These are phyloP conservation scores for Curvularia sp. DNA, from an alignment of 2,329 filamentous ascomycete species.

Conservation along the genomic window DNA sequence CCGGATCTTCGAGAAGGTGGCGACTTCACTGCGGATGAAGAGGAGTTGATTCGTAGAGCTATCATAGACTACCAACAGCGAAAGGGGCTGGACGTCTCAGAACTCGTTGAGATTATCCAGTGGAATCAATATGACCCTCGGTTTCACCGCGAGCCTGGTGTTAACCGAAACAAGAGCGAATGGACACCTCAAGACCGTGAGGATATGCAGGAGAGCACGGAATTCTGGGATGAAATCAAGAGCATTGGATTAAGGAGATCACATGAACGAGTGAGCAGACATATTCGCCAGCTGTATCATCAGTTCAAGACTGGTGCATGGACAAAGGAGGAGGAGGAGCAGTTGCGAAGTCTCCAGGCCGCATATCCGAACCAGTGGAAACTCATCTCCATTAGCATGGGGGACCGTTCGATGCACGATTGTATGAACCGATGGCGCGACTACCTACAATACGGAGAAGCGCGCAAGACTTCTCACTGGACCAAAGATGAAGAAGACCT, in stretches of 20 bases:
- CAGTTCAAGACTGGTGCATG: constrained; percentile 69
- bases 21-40: constrained; percentile 30
- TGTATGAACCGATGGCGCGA: constrained; percentile 75
- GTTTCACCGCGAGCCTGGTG: neutral
- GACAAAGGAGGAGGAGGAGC: constrained; percentile 65
- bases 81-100: constrained; percentile 19
- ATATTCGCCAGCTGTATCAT: constrained; percentile 69
- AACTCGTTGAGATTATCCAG: constrained; percentile 35
- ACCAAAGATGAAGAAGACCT: constrained; percentile 64
- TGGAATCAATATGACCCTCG: constrained; percentile 12
- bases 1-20: constrained; percentile 25
- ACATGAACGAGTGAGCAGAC: constrained; percentile 46
- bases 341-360: constrained; percentile 58
- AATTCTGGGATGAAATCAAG: constrained; percentile 45
- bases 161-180: neutral
- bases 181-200: constrained; percentile 7
- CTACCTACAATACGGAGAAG: constrained; percentile 66
- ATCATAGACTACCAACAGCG: constrained; percentile 31
- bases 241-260: constrained; percentile 44
- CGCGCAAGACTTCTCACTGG: constrained; percentile 65
- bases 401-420: constrained; percentile 70
- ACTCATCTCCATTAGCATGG: constrained; percentile 62
- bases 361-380: constrained; percentile 66
- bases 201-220: constrained; percentile 21
- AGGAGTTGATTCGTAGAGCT: constrained; percentile 34